phyloP scores from a whole-genome alignment of 768 basidiomycete species.

The Macrocybe gigantea region DNA sequence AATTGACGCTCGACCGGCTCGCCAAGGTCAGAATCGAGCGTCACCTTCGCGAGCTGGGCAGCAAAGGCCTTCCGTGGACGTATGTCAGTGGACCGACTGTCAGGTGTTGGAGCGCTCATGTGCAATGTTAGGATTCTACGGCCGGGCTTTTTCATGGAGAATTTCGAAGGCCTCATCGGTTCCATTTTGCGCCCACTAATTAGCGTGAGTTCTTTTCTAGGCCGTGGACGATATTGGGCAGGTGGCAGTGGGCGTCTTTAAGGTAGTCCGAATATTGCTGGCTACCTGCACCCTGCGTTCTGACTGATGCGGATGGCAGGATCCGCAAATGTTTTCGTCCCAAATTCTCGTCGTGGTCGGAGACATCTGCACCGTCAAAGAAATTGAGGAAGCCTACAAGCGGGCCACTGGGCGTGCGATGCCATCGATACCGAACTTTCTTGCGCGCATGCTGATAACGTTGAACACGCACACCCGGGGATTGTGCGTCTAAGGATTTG shows the following conservation, averaged over 20 bases:
- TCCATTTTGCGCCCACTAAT: background rate
- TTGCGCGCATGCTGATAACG: conserved; percentile 18
- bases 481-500: conserved; percentile 16
- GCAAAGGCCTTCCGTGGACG: conserved; percentile 31
- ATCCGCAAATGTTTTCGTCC: conserved; percentile 16
- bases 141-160: conserved; percentile 40
- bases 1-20: conserved; percentile 15
- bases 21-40: conserved; percentile 33
- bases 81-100: conserved; percentile 10
- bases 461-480: conserved; percentile 23
- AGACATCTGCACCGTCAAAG: conserved; percentile 20
- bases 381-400: conserved; percentile 21
- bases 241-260: conserved; percentile 26
- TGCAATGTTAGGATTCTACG: conserved; percentile 25
- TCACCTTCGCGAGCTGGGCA: conserved; percentile 23
- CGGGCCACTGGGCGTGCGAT: conserved; percentile 18
- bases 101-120: background rate
- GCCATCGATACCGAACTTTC: conserved; percentile 20
- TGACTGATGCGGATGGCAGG: conserved; percentile 10
- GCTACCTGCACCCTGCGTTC: too few relatives aligned
- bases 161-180: conserved; percentile 32
- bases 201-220: conserved; percentile 8
- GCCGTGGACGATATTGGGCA: conserved; percentile 27
- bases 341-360: conserved; percentile 21
- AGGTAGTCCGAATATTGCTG: conserved; percentile 10